Conservation (phyloP, 169 alveolate species). For the Condylostoma magnum region DNA sequence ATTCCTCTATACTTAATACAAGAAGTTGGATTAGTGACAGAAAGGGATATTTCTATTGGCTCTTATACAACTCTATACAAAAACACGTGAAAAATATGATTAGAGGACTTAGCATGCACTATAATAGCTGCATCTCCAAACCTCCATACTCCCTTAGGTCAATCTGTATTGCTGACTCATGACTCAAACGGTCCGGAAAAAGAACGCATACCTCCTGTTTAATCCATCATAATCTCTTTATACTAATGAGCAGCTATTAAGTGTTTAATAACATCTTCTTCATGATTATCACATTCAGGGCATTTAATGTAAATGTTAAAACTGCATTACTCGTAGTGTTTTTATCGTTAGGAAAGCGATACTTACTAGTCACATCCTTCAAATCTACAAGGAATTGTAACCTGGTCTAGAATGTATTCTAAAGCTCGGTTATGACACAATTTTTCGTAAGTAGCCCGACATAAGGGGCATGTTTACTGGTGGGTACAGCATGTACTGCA, state of each 20-base stretch:
- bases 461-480: slow-evolving; percentile 3
- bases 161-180: slow-evolving; percentile 27
- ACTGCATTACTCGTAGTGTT: slow-evolving; percentile 2
- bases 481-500: not conserved
- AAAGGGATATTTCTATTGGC: not conserved
- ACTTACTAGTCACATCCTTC: slow-evolving; percentile 23
- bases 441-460: not conserved
- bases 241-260: slow-evolving; percentile 16
- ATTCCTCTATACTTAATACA: not conserved
- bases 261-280: slow-evolving; percentile 14
- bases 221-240: slow-evolving; percentile 27
- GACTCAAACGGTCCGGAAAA: slow-evolving; percentile 30
- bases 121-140: slow-evolving; percentile 24
- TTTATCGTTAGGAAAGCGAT: not conserved
- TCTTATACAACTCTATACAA: not conserved
- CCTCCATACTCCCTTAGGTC: slow-evolving; percentile 33
- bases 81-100: slow-evolving; percentile 11
- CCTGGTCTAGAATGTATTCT: not conserved
- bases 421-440: not conserved
- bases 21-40: not conserved
- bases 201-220: slow-evolving; percentile 17
- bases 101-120: slow-evolving; percentile 1
- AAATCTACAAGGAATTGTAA: slow-evolving; percentile 10
- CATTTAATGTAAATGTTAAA: slow-evolving; percentile 9
- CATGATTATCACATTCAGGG: slow-evolving; percentile 15